Percentiles rank a stretch among this genome's conserved stretches.
These are phyloP conservation scores for Ophiostoma fasciatum DNA, from an alignment of 2,329 filamentous ascomycete genomes.

Conservation along the genomic window DNA sequence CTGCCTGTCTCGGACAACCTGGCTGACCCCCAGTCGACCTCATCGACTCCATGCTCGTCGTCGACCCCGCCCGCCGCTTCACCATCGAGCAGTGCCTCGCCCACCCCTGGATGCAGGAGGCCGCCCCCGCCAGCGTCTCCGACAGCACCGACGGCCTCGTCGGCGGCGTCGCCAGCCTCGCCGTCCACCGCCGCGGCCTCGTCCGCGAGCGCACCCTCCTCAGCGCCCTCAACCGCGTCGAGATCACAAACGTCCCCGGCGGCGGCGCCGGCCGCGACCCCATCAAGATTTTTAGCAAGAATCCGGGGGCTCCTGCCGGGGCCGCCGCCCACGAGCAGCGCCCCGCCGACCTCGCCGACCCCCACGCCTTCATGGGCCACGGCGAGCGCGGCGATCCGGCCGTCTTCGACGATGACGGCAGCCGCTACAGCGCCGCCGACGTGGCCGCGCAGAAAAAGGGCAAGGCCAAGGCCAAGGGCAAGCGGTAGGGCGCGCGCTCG, in stretches of 20 bases:
- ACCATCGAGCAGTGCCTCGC: slow-evolving; percentile 81
- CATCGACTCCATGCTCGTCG: slow-evolving; percentile 88
- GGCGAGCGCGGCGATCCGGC: slow-evolving; percentile 75
- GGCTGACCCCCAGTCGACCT: slow-evolving; percentile 76
- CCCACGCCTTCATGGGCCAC: slow-evolving; percentile 67
- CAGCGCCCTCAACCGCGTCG: slow-evolving; percentile 63
- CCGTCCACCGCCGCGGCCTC: slow-evolving; percentile 70
- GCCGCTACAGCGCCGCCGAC: slow-evolving; percentile 31
- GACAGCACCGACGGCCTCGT: slow-evolving; percentile 91
- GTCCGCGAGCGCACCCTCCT: slow-evolving; percentile 74
- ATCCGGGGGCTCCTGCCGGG: slow-evolving; percentile 23
- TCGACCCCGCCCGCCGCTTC: slow-evolving; percentile 69
- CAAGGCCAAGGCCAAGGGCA: slow-evolving; percentile 13
- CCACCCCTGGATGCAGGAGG: slow-evolving; percentile 75
- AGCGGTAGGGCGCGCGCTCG: too few relatives aligned
- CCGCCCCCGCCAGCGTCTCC: slow-evolving; percentile 41
- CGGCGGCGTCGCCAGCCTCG: slow-evolving; percentile 66
- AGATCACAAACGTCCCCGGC: slow-evolving; percentile 37
- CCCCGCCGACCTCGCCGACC: slow-evolving; percentile 51
- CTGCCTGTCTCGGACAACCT: too few relatives aligned
- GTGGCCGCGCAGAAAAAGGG: slow-evolving; percentile 16
- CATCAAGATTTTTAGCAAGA: slow-evolving; percentile 65
- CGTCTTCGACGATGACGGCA: slow-evolving; percentile 53
- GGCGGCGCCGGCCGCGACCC: slow-evolving; percentile 39
- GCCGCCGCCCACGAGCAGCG: slow-evolving; percentile 39